Conservation (phyloP, 371 early-diverging fungal species). For the Blakeslea trispora region DNA sequence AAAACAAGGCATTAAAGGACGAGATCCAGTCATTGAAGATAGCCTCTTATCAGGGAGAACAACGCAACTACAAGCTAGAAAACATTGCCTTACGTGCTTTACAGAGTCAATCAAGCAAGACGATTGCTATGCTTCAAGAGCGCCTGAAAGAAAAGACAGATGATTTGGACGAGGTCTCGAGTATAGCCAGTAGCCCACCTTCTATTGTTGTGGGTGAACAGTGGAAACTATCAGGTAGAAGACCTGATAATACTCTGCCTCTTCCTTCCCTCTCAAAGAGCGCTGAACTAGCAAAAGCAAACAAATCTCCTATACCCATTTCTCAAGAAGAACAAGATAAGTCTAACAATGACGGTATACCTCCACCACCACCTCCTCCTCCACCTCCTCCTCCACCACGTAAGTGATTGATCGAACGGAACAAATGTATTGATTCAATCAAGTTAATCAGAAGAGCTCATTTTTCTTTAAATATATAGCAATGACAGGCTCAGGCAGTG, state of each 20-base stretch:
- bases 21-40: conserved; percentile 21
- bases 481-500: too few relatives aligned
- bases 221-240: conserved; percentile 38
- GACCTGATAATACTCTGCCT: conserved; percentile 1
- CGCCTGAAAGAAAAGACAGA: conserved; percentile 30
- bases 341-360: background rate
- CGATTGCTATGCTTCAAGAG: conserved; percentile 43
- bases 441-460: too few relatives aligned
- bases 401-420: background rate
- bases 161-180: conserved; percentile 1
- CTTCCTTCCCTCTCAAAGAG: background rate
- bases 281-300: conserved; percentile 18
- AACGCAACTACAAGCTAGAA: conserved; percentile 38
- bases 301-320: background rate
- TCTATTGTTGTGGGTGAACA: conserved; percentile 37
- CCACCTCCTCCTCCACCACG: conserved; percentile 20
- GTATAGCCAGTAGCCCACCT: conserved; percentile 10
- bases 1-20: conserved; percentile 43
- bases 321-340: background rate
- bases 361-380: conserved; percentile 22
- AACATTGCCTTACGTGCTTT: conserved; percentile 41
- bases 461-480: too few relatives aligned
- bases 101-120: conserved; percentile 38
- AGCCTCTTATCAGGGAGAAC: conserved; percentile 2
- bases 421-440: too few relatives aligned